A percentile compares a stretch with the other conserved stretches of the same genome.
phyloP scores from a whole-genome alignment of 129 eudicot genomes.

The Logfia minima region DNA sequence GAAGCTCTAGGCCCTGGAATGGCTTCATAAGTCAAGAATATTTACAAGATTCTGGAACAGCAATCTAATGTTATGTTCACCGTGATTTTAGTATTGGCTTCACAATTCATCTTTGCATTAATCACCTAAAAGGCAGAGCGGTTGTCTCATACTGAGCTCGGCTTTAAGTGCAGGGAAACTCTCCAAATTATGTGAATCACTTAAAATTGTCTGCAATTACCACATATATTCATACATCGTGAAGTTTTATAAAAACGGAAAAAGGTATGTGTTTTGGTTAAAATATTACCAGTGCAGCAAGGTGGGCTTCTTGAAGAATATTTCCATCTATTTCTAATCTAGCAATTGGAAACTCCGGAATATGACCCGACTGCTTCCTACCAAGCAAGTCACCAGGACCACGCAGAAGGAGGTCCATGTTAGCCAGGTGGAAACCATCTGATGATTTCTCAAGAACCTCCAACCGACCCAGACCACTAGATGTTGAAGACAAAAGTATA shows the following conservation, averaged over 20 bases:
- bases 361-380: conserved; percentile 94
- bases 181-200: conserved; percentile 70
- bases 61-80: conserved; percentile 4
- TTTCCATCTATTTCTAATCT: conserved; percentile 88
- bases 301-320: conserved; percentile 93
- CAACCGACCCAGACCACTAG: conserved; percentile 60
- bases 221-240: conserved; percentile 4
- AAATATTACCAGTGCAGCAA: conserved; percentile 74
- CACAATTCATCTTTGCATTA: conserved; percentile 17
- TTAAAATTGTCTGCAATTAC: conserved; percentile 62
- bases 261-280: neutral
- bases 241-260: neutral
- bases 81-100: neutral
- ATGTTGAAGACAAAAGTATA: conserved; percentile 60
- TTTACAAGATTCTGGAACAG: conserved; percentile 24
- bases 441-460: conserved; percentile 72
- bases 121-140: conserved; percentile 83
- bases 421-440: conserved; percentile 87
- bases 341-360: conserved; percentile 93
- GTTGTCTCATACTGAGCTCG: conserved; percentile 98
- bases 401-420: conserved; percentile 77
- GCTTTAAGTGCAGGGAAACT: conserved; percentile 71
- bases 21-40: conserved; percentile 10
- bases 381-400: conserved; percentile 99
- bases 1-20: conserved; percentile 4